Conservation (phyloP, 768 basidiomycete species). For the Neoboletus magnificus region DNA sequence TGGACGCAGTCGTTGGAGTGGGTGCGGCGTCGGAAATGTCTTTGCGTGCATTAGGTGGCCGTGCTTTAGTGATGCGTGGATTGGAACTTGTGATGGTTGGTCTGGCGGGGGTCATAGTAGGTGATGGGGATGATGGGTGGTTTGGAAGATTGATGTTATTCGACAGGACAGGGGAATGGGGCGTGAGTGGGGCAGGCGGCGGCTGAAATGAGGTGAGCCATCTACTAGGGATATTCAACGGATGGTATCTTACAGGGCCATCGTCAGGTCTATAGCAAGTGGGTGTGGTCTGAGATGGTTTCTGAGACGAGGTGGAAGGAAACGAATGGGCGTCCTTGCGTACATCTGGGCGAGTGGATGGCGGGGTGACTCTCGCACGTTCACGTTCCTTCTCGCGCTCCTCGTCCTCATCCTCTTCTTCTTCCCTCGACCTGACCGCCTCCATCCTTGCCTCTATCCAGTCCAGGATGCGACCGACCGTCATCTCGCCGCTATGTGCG, state of each 20-base stretch:
- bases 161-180: conserved; percentile 27
- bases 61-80: conserved; percentile 30
- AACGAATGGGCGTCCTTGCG: conserved; percentile 20
- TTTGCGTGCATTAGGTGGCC: conserved; percentile 28
- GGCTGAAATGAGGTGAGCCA: conserved; percentile 17
- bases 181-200: conserved; percentile 29
- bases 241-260: conserved; percentile 30
- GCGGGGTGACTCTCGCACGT: conserved; percentile 31
- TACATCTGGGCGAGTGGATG: conserved; percentile 15
- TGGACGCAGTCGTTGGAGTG: conserved; percentile 9
- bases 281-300: conserved; percentile 11
- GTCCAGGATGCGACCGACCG: conserved; percentile 77
- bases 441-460: conserved; percentile 82
- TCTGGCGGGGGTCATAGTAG: conserved; percentile 23
- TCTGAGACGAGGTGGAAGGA: conserved; percentile 19
- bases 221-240: neutral
- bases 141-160: conserved; percentile 15
- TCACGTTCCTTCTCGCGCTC: conserved; percentile 58
- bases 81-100: conserved; percentile 10
- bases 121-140: conserved; percentile 27
- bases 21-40: conserved; percentile 22
- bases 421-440: conserved; percentile 67
- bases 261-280: conserved; percentile 19
- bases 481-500: conserved; percentile 57
- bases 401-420: conserved; percentile 82